Evolutionary conservation across 495 filamentous ascomycete species (phyloP).

Genomic region (Parathielavia hyrcaniae): DNA sequence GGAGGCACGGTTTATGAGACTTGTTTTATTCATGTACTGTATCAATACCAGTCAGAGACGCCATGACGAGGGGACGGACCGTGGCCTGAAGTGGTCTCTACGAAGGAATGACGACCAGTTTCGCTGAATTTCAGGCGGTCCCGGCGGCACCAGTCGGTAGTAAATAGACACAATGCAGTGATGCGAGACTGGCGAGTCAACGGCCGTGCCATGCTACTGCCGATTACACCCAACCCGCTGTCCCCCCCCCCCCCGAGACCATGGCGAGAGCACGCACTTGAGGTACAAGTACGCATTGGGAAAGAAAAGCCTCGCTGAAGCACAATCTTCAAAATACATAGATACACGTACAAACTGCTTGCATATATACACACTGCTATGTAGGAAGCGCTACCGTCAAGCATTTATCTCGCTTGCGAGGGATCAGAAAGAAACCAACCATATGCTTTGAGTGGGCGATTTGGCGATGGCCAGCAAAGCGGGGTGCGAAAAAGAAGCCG

Average conservation of each 20-base stretch:
- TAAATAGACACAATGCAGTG: too few species aligned
- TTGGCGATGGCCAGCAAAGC: not conserved
- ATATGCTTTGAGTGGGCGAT: not conserved
- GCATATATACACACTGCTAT: slow-evolving; percentile 8
- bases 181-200: too few species aligned
- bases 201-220: too few species aligned
- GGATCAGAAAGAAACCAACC: not conserved
- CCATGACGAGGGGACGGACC: not conserved
- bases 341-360: slow-evolving; percentile 7
- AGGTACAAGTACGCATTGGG: too few species aligned
- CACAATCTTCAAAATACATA: not conserved
- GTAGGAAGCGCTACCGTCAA: slow-evolving; percentile 8
- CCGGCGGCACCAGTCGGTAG: too few species aligned
- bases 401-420: slow-evolving; percentile 6
- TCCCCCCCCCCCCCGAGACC: too few species aligned
- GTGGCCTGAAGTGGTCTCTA: not conserved
- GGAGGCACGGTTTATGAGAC: not conserved
- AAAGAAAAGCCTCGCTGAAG: too few species aligned
- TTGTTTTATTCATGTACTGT: slow-evolving; percentile 1
- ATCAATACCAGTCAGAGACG: not conserved
- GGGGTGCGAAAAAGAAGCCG: not conserved
- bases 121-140: not conserved
- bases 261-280: not conserved
- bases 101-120: not conserved
- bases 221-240: too few species aligned